These are phyloP conservation scores for Vanrija sp. DNA, from an alignment of 1,284 basidiomycete species.

Conservation along the genomic window DNA sequence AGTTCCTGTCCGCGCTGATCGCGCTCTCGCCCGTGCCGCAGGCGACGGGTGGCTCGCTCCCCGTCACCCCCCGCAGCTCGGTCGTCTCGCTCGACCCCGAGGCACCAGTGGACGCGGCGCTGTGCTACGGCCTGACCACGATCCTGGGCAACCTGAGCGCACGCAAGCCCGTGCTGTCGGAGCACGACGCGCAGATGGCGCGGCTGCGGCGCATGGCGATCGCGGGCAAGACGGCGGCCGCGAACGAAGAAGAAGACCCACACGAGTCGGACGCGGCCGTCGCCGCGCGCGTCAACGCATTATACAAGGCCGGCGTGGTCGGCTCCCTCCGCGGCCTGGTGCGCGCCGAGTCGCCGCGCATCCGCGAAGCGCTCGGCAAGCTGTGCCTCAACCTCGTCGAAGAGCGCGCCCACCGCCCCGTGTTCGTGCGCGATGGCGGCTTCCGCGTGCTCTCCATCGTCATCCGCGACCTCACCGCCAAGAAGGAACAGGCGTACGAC, in stretches of 20 bases:
- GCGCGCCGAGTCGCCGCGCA: conserved; percentile 51
- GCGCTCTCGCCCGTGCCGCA: conserved; percentile 40
- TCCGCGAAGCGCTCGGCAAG: conserved; percentile 49
- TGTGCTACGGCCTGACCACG: conserved; percentile 70
- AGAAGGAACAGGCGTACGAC: conserved; percentile 22
- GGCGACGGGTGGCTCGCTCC: conserved; percentile 52
- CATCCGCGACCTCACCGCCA: conserved; percentile 42
- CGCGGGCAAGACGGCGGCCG: conserved; percentile 52
- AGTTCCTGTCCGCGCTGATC: conserved; percentile 63
- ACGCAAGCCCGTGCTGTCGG: conserved; percentile 65
- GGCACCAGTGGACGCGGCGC: conserved; percentile 42
- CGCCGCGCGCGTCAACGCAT: conserved; percentile 53
- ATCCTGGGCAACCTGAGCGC: conserved; percentile 70
- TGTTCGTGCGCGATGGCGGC: conserved; percentile 77
- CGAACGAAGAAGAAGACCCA: conserved; percentile 30
- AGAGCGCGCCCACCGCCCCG: conserved; percentile 69
- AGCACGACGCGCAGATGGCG: conserved; percentile 75
- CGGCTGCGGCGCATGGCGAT: conserved; percentile 65
- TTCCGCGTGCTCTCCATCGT: conserved; percentile 66
- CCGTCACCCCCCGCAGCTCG: conserved; percentile 49
- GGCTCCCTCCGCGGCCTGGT: conserved; percentile 61
- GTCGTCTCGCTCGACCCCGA: conserved; percentile 18
- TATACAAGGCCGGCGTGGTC: conserved; percentile 60
- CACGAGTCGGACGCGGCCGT: conserved; percentile 60
- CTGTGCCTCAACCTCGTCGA: conserved; percentile 70